A percentile compares a stretch with the other conserved stretches of the same genome.
phyloP scores from a whole-genome alignment of 2,329 filamentous ascomycete species.

The Dendrostoma leiphaemia region DNA sequence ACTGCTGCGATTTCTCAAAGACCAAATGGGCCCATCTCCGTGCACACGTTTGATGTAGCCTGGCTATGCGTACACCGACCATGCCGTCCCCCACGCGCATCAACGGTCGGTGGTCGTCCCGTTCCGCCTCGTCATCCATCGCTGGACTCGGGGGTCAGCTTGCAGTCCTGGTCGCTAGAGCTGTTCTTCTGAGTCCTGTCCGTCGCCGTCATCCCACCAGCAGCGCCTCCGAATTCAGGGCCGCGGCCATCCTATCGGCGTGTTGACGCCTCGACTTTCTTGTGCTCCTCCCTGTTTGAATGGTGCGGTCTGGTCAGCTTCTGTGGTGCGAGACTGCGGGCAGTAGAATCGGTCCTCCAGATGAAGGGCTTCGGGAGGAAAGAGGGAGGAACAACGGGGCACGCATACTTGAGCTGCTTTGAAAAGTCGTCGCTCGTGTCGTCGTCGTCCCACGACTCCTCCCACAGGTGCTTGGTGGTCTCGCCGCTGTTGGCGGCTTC shows the following conservation, averaged over 20 bases:
- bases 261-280: conserved; percentile 84
- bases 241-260: conserved; percentile 46
- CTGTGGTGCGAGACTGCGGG: too few relatives aligned
- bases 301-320: too few relatives aligned
- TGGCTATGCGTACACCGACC: too few relatives aligned
- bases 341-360: too few relatives aligned
- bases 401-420: conserved; percentile 86
- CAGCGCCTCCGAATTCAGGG: neutral
- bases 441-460: conserved; percentile 99
- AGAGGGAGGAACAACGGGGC: too few relatives aligned
- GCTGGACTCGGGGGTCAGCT: too few relatives aligned
- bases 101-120: too few relatives aligned
- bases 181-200: neutral
- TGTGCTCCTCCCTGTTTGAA: conserved; percentile 73
- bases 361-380: too few relatives aligned
- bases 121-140: too few relatives aligned
- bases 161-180: too few relatives aligned
- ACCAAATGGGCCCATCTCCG: neutral
- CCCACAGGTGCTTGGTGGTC: conserved; percentile 81
- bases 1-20: neutral
- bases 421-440: conserved; percentile 97
- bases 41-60: neutral
- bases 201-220: neutral
- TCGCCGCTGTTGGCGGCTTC: conserved; percentile 72
- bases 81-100: too few relatives aligned